Base-by-base conservation (phyloP, 2,329 filamentous ascomycete species). In the Didymella keratinophila region DNA sequence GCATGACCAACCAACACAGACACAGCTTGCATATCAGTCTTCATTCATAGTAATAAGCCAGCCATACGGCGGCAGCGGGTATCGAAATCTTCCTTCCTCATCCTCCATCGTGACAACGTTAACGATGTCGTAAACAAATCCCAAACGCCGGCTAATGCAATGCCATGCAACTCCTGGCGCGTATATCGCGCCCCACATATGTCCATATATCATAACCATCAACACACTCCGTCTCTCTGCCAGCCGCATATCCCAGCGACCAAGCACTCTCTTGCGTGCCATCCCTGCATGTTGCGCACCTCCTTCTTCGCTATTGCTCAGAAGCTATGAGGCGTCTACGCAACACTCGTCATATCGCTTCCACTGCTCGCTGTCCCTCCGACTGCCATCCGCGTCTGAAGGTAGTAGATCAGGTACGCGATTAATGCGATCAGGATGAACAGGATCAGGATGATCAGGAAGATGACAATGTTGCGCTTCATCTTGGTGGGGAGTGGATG, bases 401-500 rank as follows among this genome's bases (percentile, higher is more conserved):
- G 76, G 71, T 78, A 80, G 76, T 80, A 83, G 71, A 83, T 82
- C 43, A 75, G 63, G 72, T 82, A 82, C 44, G 76, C 81, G 71
- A 83, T 80, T 27, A 80, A 68, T 28, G 78, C 79, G 51, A 83
- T 79, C 49, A 82, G 75, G 68, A 82, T 75, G 76, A 83, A 82
- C 68, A 83, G 81, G 71, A 83, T 78, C 66, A 83, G 77, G 71
- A 83, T 79, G 72, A 83, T 83, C 67, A 82, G 74, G 73, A 81
- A 81, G 75, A 83, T 81, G 75, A 81, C 80, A 63, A 83, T 74
- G 74, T 83, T 83, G 73, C 80, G 79, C 72, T 81, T 74, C 81
- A 83, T 83, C 54, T 44, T 20, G 36, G 1, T 6, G 34, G 7
- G 8, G n/a, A 9, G 32, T 20, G n/a, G 36, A 12, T 14, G 12